Evolutionary conservation across 805 yeast species (phyloP), one percentile per base, ranked within the genome.

Genomic region (Kuraishia hungarica): DNA sequence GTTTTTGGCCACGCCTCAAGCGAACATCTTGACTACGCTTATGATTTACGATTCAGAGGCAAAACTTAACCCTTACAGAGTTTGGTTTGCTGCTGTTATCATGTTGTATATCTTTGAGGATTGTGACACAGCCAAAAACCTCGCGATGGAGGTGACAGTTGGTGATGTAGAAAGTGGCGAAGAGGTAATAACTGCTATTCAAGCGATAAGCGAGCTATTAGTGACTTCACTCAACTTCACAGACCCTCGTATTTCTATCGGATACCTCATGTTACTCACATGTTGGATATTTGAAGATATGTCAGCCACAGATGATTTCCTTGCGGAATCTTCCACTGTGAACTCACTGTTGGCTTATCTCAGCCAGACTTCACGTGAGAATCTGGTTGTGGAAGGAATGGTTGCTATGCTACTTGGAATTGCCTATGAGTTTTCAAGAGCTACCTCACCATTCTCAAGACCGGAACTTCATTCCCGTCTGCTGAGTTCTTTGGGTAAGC

Each of bases 211-310:
- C 0, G 96, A 92, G 50, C 78, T 90, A 23, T 70, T 92, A 29
- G 75, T 88, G 0, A 79, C 91, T 0, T 76, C 86, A 1, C 69
- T 92, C 29, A 79, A 81, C 15, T 72, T 76, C 39, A 56, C 66
- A 4, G 97, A 93, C 65, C 84, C 89, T 1, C 77, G 97, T 57
- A 82, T 88, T 7, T 77, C 96, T 0, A 77, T 89, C 48, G 89
- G 94, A 0, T 92, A 90, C 60, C 67, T 88, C 35, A 84, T 87
- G 82, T 74, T 93, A 11, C 73, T 94, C 48, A 79, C 84, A 0
- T 75, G 77, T 10, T 89, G 96, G 92, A 65, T 89, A 35, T 92
- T 77, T 71, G 97, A 88, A 60, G 90, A 90, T 64, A 75, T 79
- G 17, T 74, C 74, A 1, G 92, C 94, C 0, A 91, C 88, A 1